Conservation (phyloP, 768 basidiomycete species). For the Stropharia rugosoannulata region DNA sequence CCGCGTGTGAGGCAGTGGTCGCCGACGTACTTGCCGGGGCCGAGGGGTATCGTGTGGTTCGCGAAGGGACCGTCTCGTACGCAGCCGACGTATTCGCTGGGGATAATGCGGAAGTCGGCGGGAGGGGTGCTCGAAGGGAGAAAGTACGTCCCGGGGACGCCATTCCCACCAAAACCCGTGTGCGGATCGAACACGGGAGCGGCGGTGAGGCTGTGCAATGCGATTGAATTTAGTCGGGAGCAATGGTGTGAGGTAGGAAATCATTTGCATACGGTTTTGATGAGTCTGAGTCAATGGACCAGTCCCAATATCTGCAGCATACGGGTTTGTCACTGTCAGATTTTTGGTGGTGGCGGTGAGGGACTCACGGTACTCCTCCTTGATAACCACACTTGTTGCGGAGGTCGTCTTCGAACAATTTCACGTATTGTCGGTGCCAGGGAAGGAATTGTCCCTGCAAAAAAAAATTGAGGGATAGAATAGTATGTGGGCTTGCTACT, state of each 20-base stretch:
- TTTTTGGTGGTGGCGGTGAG: not conserved
- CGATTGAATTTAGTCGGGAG: not conserved
- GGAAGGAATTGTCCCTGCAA: slow-evolving; percentile 33
- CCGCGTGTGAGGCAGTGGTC: slow-evolving; percentile 31
- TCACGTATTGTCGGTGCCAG: slow-evolving; percentile 31
- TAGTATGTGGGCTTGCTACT: slow-evolving; percentile 2
- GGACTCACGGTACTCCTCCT: slow-evolving; percentile 28
- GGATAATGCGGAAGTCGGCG: slow-evolving; percentile 5
- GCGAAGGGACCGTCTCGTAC: slow-evolving; percentile 33
- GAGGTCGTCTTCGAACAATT: slow-evolving; percentile 26
- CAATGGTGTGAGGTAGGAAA: not conserved
- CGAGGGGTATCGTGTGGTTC: slow-evolving; percentile 26
- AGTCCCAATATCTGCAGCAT: slow-evolving; percentile 34
- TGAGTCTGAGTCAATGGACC: slow-evolving; percentile 28
- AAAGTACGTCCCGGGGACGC: slow-evolving; percentile 21
- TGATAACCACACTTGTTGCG: slow-evolving; percentile 30
- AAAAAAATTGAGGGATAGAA: too few relatives aligned
- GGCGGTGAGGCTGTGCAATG: slow-evolving; percentile 20
- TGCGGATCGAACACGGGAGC: slow-evolving; percentile 34
- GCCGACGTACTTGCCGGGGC: slow-evolving; percentile 30
- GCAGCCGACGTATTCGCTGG: slow-evolving; percentile 18
- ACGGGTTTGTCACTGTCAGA: not conserved
- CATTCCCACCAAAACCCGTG: slow-evolving; percentile 35
- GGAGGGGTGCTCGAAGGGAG: slow-evolving; percentile 16
- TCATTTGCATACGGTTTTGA: slow-evolving; percentile 13